phyloP scores from a whole-genome alignment of 73 alveolate species.

The Tetrahymena borealis region DNA sequence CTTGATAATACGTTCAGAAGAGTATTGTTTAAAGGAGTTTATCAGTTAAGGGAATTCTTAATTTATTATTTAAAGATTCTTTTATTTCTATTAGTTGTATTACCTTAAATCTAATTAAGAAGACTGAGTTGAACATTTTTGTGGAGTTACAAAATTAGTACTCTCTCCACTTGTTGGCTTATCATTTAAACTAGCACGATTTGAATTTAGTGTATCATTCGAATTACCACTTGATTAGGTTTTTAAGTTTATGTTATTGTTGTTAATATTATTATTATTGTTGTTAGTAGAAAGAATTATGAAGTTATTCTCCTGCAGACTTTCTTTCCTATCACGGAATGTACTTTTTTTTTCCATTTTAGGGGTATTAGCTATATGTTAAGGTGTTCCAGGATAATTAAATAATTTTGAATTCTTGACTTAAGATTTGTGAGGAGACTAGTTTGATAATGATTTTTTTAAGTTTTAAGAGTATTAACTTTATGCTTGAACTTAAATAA shows the following conservation, averaged over 20 bases:
- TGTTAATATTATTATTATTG: not conserved
- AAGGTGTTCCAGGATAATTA: not conserved
- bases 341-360: not conserved
- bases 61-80: not conserved
- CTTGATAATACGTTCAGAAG: not conserved
- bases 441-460: not conserved
- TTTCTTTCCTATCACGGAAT: not conserved
- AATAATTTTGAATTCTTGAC: not conserved
- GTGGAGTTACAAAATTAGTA: not conserved
- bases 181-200: not conserved
- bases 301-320: not conserved
- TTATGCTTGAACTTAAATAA: not conserved
- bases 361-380: not conserved
- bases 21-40: not conserved
- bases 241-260: not conserved
- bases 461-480: not conserved
- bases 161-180: not conserved
- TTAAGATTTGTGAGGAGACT: not conserved
- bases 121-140: not conserved
- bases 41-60: not conserved
- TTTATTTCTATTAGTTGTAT: not conserved
- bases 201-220: not conserved
- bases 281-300: not conserved
- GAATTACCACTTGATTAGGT: not conserved
- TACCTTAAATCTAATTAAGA: not conserved